Base-by-base conservation (phyloP, 257 asterid species). In the Nicotiana knightiana region DNA sequence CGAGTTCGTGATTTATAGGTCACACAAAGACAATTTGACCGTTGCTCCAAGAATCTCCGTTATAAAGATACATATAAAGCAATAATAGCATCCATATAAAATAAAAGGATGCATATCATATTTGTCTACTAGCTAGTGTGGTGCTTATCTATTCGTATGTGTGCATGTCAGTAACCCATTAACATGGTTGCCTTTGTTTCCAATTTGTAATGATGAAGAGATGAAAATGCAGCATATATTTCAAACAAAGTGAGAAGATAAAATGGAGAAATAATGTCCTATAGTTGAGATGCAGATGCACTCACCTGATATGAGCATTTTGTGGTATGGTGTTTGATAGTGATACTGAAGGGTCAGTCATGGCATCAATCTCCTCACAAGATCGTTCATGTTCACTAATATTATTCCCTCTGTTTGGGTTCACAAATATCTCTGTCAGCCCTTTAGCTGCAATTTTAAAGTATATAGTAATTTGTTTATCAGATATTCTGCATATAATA, bases 251-350 rank as follows among this genome's bases (percentile, higher is more conserved):
- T 33, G 24, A 18, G 24, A 54, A 71, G 75, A 24, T 48, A 77
- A 61, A 84, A 35, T 57, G 48, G 76, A 76, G 67, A 53, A 48
- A 48, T 65, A 37, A 71, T 18, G 71, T 86, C 63, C 35, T 53
- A 43, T 82, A 76, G 71, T 43, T 24, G 37, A 3, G 67, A 3
- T 59, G 85, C 85, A 77, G 85, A 79, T 79, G 80, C 84, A 86
- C 89, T 87, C 82, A 93, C 95, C 89, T 90, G 77, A 51, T 48
- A 48, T 86, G 92, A 87, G 87, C 79, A 82, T 83, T 85, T 71
- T 85, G 90, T 30, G 84, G 85, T 77, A 84, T 80, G 43, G 84
- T 83, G 58, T 86, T 85, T 75, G 84, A 87, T 54, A 54, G 75
- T 87, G 89, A 87, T 85, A 88, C 80, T 67, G 84, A 67, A 46